phyloP scores from a whole-genome alignment of 805 yeast genomes.

The Lipomyces yamanashiensis region DNA sequence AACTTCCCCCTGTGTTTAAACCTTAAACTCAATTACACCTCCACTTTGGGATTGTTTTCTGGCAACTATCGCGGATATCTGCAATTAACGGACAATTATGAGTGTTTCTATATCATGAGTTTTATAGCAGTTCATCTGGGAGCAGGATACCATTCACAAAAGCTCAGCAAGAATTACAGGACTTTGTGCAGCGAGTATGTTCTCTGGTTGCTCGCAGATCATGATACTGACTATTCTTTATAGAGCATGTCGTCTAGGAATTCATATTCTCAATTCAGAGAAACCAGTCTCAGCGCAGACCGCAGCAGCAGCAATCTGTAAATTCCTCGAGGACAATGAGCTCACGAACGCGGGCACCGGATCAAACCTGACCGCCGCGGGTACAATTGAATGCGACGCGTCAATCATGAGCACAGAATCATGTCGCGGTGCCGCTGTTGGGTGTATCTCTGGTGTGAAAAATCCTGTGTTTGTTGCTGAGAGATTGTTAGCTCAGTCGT shows the following conservation, averaged over 20 bases:
- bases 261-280: slow-evolving; percentile 34
- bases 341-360: slow-evolving; percentile 50
- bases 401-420: slow-evolving; percentile 39
- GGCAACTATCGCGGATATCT: not conserved
- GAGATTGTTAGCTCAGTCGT: slow-evolving; percentile 35
- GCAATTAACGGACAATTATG: not conserved
- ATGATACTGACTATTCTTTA: not conserved
- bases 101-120: slow-evolving; percentile 19
- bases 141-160: slow-evolving; percentile 42
- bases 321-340: slow-evolving; percentile 45
- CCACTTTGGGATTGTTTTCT: not conserved
- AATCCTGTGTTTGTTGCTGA: slow-evolving; percentile 44
- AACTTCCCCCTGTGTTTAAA: not conserved
- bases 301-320: slow-evolving; percentile 41
- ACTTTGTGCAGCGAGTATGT: slow-evolving; percentile 29
- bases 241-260: slow-evolving; percentile 38
- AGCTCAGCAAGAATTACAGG: slow-evolving; percentile 22
- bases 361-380: slow-evolving; percentile 46
- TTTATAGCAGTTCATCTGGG: slow-evolving; percentile 44
- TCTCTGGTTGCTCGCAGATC: too few species aligned
- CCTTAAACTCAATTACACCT: slow-evolving; percentile 2
- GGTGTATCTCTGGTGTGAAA: slow-evolving; percentile 43
- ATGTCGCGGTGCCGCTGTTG: slow-evolving; percentile 41
- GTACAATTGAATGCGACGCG: slow-evolving; percentile 51
- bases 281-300: slow-evolving; percentile 21